phyloP scores from a whole-genome alignment of 495 filamentous ascomycete genomes.

The Aspergillus diversus region DNA sequence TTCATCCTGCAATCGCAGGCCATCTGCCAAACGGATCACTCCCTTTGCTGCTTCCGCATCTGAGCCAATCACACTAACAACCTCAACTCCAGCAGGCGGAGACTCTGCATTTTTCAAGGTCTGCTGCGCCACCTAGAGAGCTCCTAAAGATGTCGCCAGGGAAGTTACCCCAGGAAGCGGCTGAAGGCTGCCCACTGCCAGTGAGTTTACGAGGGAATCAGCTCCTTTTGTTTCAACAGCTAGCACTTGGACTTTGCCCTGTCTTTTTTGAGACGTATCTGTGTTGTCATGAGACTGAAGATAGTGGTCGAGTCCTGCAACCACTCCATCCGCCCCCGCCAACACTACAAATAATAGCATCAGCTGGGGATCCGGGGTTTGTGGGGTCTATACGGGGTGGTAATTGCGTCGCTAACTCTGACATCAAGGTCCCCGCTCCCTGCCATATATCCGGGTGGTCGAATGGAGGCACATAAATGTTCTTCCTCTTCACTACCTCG shows the following conservation, averaged over 20 bases:
- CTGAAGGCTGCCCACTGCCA: slow-evolving; percentile 58
- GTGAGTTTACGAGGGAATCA: slow-evolving; percentile 62
- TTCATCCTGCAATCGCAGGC: slow-evolving; percentile 77
- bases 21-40: slow-evolving; percentile 72
- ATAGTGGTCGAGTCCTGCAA: slow-evolving; percentile 64
- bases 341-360: slow-evolving; percentile 78
- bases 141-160: slow-evolving; percentile 76
- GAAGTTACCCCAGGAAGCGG: slow-evolving; percentile 74
- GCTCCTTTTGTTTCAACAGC: slow-evolving; percentile 82
- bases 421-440: slow-evolving; percentile 68
- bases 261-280: background rate
- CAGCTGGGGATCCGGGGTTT: slow-evolving; percentile 41
- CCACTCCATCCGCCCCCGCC: slow-evolving; percentile 84
- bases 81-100: slow-evolving; percentile 42
- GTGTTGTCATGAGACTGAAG: slow-evolving; percentile 22
- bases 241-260: slow-evolving; percentile 56
- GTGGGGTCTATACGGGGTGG: slow-evolving; percentile 24
- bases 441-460: slow-evolving; percentile 81
- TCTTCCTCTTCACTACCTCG: slow-evolving; percentile 61
- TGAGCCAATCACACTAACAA: slow-evolving; percentile 67
- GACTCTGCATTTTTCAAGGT: slow-evolving; percentile 62
- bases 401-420: slow-evolving; percentile 68
- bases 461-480: slow-evolving; percentile 69
- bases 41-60: slow-evolving; percentile 81
- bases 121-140: slow-evolving; percentile 65